phyloP scores from a whole-genome alignment of 768 basidiomycete genomes.

The Symmetrospora coprosmae region DNA sequence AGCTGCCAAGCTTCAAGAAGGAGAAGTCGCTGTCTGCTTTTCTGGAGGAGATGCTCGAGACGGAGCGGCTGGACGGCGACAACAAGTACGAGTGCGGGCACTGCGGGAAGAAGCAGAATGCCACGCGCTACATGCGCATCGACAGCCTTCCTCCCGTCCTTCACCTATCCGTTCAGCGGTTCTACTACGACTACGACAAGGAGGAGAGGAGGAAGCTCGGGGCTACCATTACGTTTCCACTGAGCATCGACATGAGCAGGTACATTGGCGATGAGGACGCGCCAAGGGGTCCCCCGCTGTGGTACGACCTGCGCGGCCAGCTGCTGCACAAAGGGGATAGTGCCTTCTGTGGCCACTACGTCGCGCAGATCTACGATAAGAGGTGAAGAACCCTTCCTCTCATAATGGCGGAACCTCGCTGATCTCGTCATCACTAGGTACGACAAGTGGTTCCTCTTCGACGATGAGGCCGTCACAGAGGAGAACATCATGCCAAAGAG shows the following conservation, averaged over 20 bases:
- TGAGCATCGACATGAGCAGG: constrained; percentile 53
- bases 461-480: constrained; percentile 64
- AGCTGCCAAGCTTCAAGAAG: constrained; percentile 49
- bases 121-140: constrained; percentile 60
- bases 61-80: constrained; percentile 63
- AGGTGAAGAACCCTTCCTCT: constrained; percentile 40
- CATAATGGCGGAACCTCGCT: background rate
- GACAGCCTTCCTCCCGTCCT: constrained; percentile 63
- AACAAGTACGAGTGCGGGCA: constrained; percentile 76
- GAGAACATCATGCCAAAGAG: constrained; percentile 26
- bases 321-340: constrained; percentile 80
- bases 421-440: constrained; percentile 40
- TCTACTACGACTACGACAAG: constrained; percentile 65
- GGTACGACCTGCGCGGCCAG: constrained; percentile 75
- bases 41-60: constrained; percentile 50
- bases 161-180: constrained; percentile 84
- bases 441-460: constrained; percentile 75
- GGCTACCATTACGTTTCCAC: constrained; percentile 63
- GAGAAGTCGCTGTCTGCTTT: constrained; percentile 61
- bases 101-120: constrained; percentile 61
- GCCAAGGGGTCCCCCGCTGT: constrained; percentile 28
- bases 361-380: constrained; percentile 64
- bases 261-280: constrained; percentile 41
- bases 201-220: constrained; percentile 80
- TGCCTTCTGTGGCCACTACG: constrained; percentile 81